These are phyloP conservation scores for Hibiscus trionum DNA, from an alignment of 345 rosid genomes.

Conservation along the genomic window DNA sequence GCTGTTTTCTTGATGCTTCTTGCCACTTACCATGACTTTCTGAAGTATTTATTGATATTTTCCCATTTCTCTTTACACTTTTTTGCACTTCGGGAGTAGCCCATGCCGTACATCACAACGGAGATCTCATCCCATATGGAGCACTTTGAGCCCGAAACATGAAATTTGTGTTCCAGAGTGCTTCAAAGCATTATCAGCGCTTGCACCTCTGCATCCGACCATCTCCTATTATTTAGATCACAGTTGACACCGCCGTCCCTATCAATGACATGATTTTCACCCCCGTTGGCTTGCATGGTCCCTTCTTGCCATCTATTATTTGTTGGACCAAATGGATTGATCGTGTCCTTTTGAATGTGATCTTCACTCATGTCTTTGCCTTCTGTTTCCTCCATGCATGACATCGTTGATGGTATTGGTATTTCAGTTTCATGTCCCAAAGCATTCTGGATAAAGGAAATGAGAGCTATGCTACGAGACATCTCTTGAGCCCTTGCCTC, in stretches of 20 bases:
- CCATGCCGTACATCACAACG: conserved; percentile 41
- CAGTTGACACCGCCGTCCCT: not conserved
- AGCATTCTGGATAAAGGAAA: conserved; percentile 46
- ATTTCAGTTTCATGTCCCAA: conserved; percentile 35
- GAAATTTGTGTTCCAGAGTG: conserved; percentile 37
- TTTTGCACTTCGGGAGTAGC: conserved; percentile 49
- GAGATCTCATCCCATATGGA: conserved; percentile 69
- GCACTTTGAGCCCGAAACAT: conserved; percentile 24
- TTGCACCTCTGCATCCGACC: conserved; percentile 55
- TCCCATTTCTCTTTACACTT: conserved; percentile 90
- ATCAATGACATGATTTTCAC: not conserved
- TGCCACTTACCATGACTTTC: conserved; percentile 36
- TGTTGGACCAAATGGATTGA: not conserved
- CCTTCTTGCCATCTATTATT: conserved; percentile 25
- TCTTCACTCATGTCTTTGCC: conserved; percentile 12
- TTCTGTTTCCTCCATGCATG: conserved; percentile 18
- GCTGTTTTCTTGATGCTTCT: conserved; percentile 36
- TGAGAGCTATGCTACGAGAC: conserved; percentile 48
- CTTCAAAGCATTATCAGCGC: conserved; percentile 53
- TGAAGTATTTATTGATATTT: conserved; percentile 69
- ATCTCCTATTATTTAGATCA: conserved; percentile 27
- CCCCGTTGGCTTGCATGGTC: not conserved
- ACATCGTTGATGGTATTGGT: conserved; percentile 17
- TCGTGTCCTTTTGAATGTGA: conserved; percentile 17
- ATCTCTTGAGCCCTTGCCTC: conserved; percentile 48